These are phyloP conservation scores for Daldinia sp. DNA, from an alignment of 2,329 filamentous ascomycete genomes.

Conservation along the genomic window DNA sequence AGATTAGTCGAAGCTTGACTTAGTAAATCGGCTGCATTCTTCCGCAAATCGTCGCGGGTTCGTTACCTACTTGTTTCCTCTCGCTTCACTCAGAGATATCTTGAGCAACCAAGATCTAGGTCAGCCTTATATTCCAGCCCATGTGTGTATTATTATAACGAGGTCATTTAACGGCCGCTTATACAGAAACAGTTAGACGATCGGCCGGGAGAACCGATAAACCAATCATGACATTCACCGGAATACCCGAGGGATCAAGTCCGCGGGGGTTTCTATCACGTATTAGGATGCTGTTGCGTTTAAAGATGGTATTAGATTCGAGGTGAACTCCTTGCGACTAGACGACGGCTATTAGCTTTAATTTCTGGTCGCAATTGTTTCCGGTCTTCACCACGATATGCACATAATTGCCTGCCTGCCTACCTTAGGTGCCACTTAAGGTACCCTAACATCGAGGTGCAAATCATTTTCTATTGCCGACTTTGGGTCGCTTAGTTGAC, in stretches of 20 bases:
- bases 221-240: slow-evolving; percentile 19
- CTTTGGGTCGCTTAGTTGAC: neutral
- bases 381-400: neutral
- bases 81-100: neutral
- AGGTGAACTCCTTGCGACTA: neutral
- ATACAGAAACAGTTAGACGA: slow-evolving; percentile 22
- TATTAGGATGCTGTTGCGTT: neutral
- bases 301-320: neutral
- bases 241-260: slow-evolving; percentile 9
- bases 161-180: slow-evolving; percentile 1
- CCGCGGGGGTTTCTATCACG: slow-evolving; percentile 11
- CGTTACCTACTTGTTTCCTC: too few relatives aligned
- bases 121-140: slow-evolving; percentile 22
- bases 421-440: too few relatives aligned
- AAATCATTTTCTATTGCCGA: neutral
- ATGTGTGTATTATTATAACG: slow-evolving; percentile 3
- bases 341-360: neutral
- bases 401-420: too few relatives aligned
- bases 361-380: neutral
- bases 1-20: neutral
- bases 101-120: slow-evolving; percentile 9
- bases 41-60: neutral
- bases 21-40: neutral
- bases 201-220: slow-evolving; percentile 29
- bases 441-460: too few relatives aligned